Evolutionary conservation across 2,329 filamentous ascomycete species (phyloP).

Genomic region (Orbilia ellipsospora): DNA sequence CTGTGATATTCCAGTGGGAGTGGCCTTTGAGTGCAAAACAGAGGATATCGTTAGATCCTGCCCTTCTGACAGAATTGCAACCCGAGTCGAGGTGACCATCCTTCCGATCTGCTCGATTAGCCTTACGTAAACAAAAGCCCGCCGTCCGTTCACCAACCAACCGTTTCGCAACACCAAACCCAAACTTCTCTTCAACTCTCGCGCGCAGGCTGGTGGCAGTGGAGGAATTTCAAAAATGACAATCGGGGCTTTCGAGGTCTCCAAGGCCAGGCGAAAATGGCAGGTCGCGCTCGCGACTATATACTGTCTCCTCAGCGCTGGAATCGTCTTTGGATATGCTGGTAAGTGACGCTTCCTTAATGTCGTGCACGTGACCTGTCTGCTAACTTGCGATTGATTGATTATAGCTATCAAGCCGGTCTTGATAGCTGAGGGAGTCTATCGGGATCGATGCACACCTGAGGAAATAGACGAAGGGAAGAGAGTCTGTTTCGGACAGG

Average conservation of each 20-base stretch:
- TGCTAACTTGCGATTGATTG: constrained; percentile 19
- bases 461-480: constrained; percentile 66
- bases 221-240: constrained; percentile 35
- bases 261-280: constrained; percentile 62
- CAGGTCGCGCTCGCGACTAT: constrained; percentile 77
- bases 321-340: constrained; percentile 84
- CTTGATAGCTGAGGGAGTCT: constrained; percentile 77
- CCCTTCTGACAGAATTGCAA: no score
- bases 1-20: no score
- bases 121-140: constrained; percentile 27
- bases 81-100: constrained; percentile 4
- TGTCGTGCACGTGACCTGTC: not conserved
- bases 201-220: no score
- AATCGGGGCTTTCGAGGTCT: constrained; percentile 63
- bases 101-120: constrained; percentile 8
- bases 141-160: not conserved
- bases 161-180: constrained; percentile 37
- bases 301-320: constrained; percentile 81
- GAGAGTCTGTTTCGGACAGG: constrained; percentile 70
- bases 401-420: constrained; percentile 77
- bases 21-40: no score
- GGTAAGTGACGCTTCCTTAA: constrained; percentile 37
- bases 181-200: not conserved
- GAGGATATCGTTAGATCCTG: no score
- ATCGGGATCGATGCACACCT: constrained; percentile 72